Evolutionary conservation across 176 grass and related monocot genomes (phyloP).

Genomic region (Elaeis guineensis): DNA sequence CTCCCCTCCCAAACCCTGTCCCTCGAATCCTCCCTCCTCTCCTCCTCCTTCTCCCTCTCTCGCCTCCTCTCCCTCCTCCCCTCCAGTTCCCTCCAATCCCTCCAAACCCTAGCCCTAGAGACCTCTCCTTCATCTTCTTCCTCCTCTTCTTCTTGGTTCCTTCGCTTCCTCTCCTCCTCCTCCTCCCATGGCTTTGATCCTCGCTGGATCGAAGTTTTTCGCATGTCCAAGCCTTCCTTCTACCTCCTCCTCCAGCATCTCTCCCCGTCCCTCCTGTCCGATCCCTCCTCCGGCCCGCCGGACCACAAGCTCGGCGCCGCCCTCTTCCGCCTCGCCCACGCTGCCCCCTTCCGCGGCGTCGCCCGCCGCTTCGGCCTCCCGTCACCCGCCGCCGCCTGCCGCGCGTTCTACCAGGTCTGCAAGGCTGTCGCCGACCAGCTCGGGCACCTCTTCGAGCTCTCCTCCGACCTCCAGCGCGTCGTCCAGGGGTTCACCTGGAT

Average conservation of each 20-base stretch:
- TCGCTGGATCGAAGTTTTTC: conserved; percentile 53
- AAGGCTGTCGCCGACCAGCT: conserved; percentile 55
- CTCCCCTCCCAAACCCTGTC: conserved; percentile 3
- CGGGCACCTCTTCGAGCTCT: conserved; percentile 46
- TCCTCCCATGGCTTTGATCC: conserved; percentile 31
- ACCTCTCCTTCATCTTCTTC: conserved; percentile 16
- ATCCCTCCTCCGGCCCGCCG: conserved; percentile 32
- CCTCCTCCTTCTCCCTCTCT: conserved; percentile 39
- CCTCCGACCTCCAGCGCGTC: conserved; percentile 52
- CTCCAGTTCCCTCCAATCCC: conserved; percentile 1
- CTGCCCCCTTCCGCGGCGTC: conserved; percentile 37
- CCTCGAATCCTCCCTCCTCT: conserved; percentile 17
- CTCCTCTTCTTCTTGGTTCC: conserved; percentile 62
- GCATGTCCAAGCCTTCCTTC: conserved; percentile 60
- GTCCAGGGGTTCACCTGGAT: conserved; percentile 61
- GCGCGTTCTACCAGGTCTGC: conserved; percentile 87
- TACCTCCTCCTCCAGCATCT: conserved; percentile 61
- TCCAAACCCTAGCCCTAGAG: conserved; percentile 45
- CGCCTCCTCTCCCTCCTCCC: conserved; percentile 43
- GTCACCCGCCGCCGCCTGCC: conserved; percentile 36
- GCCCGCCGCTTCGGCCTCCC: conserved; percentile 76
- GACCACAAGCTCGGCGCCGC: conserved; percentile 75
- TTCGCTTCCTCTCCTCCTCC: conserved; percentile 43
- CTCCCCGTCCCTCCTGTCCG: conserved; percentile 28
- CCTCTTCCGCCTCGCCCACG: conserved; percentile 87